These are phyloP conservation scores for Monotropa hypopitys DNA, from an alignment of 179 eudicot genomes.

Conservation along the genomic window DNA sequence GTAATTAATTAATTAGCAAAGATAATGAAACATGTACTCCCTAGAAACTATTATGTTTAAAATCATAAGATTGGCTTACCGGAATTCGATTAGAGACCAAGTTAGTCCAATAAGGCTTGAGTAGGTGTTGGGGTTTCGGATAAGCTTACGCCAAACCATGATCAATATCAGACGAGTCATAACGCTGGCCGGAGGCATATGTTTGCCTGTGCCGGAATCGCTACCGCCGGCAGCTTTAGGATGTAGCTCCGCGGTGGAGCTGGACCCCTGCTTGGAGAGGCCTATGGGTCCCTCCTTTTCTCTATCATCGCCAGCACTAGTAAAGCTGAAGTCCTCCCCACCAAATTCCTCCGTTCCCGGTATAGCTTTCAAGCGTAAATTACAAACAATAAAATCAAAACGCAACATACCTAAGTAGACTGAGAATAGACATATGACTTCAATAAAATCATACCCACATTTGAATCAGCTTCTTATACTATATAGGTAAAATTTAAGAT, in stretches of 20 bases:
- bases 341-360: slow-evolving; percentile 29
- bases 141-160: slow-evolving; percentile 93
- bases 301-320: slow-evolving; percentile 22
- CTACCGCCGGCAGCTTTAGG: slow-evolving; percentile 22
- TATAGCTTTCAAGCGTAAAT: slow-evolving; percentile 6
- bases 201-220: slow-evolving; percentile 27
- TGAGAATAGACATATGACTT: no score
- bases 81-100: slow-evolving; percentile 64
- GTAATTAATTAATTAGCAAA: background rate
- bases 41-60: no score
- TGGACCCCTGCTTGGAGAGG: slow-evolving; percentile 37
- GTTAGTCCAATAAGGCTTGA: slow-evolving; percentile 78
- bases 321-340: slow-evolving; percentile 43
- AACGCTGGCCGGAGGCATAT: slow-evolving; percentile 83
- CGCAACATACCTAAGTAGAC: background rate
- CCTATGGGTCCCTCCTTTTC: slow-evolving; percentile 33
- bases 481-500: no score
- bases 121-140: slow-evolving; percentile 88
- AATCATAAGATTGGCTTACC: slow-evolving; percentile 22
- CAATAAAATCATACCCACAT: no score
- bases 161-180: slow-evolving; percentile 83
- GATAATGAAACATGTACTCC: background rate
- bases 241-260: slow-evolving; percentile 43
- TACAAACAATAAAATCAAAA: background rate
- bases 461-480: no score